Evolutionary conservation across 169 alveolate species (phyloP).

Genomic region (Plasmodium inui): DNA sequence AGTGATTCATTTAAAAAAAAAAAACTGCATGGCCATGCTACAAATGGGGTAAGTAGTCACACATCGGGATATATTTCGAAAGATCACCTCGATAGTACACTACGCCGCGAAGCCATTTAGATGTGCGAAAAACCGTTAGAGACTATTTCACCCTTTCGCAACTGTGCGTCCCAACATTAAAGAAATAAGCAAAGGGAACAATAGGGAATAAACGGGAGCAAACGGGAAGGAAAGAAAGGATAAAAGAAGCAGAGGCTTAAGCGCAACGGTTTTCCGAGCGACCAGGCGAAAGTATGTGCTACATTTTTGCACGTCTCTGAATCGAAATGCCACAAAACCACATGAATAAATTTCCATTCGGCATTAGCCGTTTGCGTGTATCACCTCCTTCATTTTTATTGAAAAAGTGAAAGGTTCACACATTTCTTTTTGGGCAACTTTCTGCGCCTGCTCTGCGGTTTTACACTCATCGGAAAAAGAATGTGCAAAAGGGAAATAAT

Average conservation of each 20-base stretch:
- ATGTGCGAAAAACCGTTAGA: background rate
- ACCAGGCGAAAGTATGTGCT: background rate
- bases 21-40: background rate
- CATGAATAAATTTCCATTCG: background rate
- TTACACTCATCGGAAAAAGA: background rate
- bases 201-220: background rate
- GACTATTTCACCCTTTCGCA: background rate
- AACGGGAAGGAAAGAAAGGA: background rate
- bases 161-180: background rate
- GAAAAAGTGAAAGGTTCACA: background rate
- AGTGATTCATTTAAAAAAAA: background rate
- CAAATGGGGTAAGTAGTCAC: background rate
- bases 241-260: background rate
- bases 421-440: background rate
- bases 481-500: slow-evolving; percentile 9
- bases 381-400: background rate
- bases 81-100: background rate
- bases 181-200: background rate
- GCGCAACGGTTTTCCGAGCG: background rate
- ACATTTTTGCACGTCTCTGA: background rate
- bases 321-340: background rate
- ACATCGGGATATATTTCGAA: background rate
- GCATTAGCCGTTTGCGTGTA: background rate
- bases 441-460: background rate
- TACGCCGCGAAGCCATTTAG: background rate